phyloP scores from a whole-genome alignment of 202 grass and related monocot species.

The Brachypodium distachyon region DNA sequence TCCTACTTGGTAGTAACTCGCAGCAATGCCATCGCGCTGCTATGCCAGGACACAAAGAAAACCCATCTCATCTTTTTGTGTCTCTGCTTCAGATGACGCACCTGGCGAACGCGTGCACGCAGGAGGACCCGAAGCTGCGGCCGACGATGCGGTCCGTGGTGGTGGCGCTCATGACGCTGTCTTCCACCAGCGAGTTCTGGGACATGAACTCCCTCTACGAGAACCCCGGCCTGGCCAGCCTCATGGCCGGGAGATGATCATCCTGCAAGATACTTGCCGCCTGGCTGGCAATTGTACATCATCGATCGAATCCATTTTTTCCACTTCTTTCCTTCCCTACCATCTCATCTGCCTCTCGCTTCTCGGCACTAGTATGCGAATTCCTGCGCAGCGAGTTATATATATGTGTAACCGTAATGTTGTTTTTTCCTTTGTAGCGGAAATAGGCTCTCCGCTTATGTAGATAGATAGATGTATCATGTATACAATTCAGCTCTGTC shows the following conservation, averaged over 20 bases:
- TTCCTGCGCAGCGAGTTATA: no score
- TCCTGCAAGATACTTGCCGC: neutral
- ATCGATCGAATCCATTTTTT: no score
- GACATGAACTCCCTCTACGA: conserved; percentile 62
- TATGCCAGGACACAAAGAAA: neutral
- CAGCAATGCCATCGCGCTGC: neutral
- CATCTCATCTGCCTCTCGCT: no score
- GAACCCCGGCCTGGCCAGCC: conserved; percentile 52
- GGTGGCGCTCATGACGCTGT: conserved; percentile 69
- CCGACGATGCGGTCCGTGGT: conserved; percentile 79
- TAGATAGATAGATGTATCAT: no score
- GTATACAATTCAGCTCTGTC: no score
- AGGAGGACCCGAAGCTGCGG: conserved; percentile 55
- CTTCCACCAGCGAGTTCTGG: conserved; percentile 71
- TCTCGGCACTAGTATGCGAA: no score
- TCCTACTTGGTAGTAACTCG: no score
- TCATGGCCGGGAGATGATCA: conserved; percentile 53
- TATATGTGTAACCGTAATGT: no score
- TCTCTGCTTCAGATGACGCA: conserved; percentile 42
- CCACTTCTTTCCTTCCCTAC: no score
- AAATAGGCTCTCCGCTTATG: no score
- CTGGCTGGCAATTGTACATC: conserved; percentile 21
- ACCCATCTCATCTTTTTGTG: no score
- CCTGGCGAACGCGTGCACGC: conserved; percentile 75
- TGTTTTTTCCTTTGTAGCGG: no score